phyloP scores from a whole-genome alignment of 306 rosid species.

The Gynostemma pentaphyllum region DNA sequence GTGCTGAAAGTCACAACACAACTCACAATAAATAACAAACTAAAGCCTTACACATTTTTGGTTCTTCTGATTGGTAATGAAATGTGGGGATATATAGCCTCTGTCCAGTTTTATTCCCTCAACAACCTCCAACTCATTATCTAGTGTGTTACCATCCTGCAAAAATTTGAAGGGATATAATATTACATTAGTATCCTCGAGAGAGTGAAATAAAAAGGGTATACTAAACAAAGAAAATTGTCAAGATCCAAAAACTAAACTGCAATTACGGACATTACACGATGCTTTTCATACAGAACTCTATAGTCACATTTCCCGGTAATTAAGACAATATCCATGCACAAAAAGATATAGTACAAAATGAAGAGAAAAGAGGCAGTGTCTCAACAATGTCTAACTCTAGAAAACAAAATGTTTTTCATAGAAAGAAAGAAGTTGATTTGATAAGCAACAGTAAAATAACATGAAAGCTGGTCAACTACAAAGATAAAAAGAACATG shows the following conservation, averaged over 20 bases:
- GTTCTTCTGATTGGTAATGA: constrained; percentile 78
- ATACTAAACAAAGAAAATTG: not conserved
- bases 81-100: constrained; percentile 90
- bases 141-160: constrained; percentile 83
- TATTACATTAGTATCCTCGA: not conserved
- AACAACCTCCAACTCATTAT: constrained; percentile 89
- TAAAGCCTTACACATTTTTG: constrained; percentile 76
- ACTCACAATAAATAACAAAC: not conserved
- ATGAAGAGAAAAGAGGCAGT: not conserved
- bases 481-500: not conserved
- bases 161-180: constrained; percentile 8
- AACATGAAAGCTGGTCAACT: not conserved
- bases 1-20: not conserved
- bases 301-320: not conserved
- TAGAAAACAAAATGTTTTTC: not conserved
- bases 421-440: not conserved
- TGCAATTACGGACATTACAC: not conserved
- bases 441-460: not conserved
- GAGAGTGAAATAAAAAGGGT: not conserved
- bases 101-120: constrained; percentile 99
- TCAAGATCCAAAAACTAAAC: not conserved
- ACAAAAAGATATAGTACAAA: not conserved
- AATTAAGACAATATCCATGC: not conserved
- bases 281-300: not conserved
- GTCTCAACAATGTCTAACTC: not conserved